Evolutionary conservation across 2,329 filamentous ascomycete species (phyloP), one percentile per base, ranked within the genome.

Genomic region (Aspergillus sp.): DNA sequence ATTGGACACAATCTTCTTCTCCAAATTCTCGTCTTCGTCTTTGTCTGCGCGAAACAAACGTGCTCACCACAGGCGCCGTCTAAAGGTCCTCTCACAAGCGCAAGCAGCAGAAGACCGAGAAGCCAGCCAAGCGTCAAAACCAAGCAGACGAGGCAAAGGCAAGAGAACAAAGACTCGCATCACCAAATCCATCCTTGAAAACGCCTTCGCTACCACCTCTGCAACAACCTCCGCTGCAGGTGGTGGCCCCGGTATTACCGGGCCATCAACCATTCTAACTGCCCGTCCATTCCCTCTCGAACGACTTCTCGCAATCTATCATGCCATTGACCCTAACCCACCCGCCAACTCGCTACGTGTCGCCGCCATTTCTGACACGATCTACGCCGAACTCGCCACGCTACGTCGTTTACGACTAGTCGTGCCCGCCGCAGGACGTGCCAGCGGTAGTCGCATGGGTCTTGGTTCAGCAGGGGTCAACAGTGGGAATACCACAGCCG

Each of bases 1-100:
- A 39, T 70, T 80, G 12, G 79, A 81, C 64, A 79, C 77, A 7
- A 75, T 79, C 55, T 78, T 81, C 59, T 81, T 81, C 66, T 80
- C 78, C 8, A 80, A 79, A 62, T 76, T 79, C 53, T 78, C 78
- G 14, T 76, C 76, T 7, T 75, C 76, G 1, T 77, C 75, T 0
- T 64, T 74, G 40, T 77, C 75, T 27, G 74, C 73, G 6, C 69
- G 76, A 45, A 77, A 76, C 57, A 79, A 79, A 60, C 77, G 77
- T 44, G 73, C 73, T 15, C 76, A 77, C 54, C 76, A 76, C 59
- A 69, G 73, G 52, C 70, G 76, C 11, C 73, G 76, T 15, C 63
- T 77, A 51, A 77, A 77, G 58, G 62, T 76, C 6, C 70, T 76
- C 23, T 76, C 74, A 9, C 73, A 74, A 53, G 69, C 71, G 3